Evolutionary conservation across 2,329 filamentous ascomycete genomes (phyloP).

Genomic region (Pseudogymnoascus pannorum): DNA sequence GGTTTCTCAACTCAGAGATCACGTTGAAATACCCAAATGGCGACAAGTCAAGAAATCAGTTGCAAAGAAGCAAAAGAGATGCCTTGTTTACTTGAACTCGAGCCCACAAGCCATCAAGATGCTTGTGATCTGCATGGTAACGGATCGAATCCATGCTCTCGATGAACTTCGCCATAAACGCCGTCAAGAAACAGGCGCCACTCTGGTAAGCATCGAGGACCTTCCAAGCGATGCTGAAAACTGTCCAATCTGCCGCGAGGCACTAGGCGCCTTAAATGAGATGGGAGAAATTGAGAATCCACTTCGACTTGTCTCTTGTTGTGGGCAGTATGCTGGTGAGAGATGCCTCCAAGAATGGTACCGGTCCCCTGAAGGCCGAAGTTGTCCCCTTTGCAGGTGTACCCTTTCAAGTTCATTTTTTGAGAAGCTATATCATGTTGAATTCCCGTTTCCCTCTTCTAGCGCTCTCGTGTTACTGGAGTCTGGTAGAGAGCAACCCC

Average conservation of each 20-base stretch:
- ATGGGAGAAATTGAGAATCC: conserved; percentile 14
- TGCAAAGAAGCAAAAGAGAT: conserved; percentile 14
- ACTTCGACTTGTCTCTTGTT: conserved; percentile 20
- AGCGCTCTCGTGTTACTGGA: not conserved
- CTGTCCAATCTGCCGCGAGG: conserved; percentile 20
- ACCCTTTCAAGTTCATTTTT: conserved; percentile 14
- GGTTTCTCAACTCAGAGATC: conserved; percentile 13
- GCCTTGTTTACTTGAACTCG: conserved; percentile 1
- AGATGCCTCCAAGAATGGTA: conserved; percentile 19
- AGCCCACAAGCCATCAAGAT: conserved; percentile 16
- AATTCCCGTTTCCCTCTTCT: not conserved
- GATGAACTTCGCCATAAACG: conserved; percentile 7
- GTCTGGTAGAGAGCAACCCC: not conserved
- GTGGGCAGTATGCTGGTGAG: conserved; percentile 18
- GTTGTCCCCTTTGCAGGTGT: conserved; percentile 19
- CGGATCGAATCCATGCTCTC: conserved; percentile 19
- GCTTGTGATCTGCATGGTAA: conserved; percentile 20
- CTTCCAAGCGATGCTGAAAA: conserved; percentile 12
- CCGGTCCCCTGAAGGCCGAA: not conserved
- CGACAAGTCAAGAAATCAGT: conserved; percentile 7
- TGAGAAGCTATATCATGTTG: conserved; percentile 13
- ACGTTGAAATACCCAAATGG: conserved; percentile 12
- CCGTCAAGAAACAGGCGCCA: conserved; percentile 12
- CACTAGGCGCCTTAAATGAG: conserved; percentile 12
- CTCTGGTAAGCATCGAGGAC: conserved; percentile 3